Conservation (phyloP, 495 filamentous ascomycete species). For the Baudoinia panamericana region DNA sequence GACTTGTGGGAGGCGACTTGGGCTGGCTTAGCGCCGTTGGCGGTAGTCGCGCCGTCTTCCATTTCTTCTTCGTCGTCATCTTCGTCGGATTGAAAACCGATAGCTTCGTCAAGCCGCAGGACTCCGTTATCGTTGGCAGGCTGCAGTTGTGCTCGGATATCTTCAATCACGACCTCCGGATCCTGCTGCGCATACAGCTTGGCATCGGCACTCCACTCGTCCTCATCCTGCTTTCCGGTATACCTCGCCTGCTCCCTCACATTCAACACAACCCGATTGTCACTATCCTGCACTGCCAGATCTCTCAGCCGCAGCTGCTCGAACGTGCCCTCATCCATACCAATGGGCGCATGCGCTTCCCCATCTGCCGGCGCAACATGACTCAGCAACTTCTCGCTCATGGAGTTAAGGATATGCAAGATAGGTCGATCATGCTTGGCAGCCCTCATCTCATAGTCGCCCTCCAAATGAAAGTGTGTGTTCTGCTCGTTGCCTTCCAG, state of each 20-base stretch:
- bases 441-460: constrained; percentile 73
- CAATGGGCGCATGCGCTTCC: constrained; percentile 48
- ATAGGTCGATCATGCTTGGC: constrained; percentile 55
- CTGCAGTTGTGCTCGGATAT: constrained; percentile 49
- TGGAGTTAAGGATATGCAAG: constrained; percentile 67
- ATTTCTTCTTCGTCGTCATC: constrained; percentile 46
- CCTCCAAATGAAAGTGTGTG: constrained; percentile 63
- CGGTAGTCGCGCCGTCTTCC: background rate
- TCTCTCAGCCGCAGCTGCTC: constrained; percentile 67
- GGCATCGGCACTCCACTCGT: constrained; percentile 41
- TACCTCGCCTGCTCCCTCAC: constrained; percentile 32
- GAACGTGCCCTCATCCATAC: constrained; percentile 63
- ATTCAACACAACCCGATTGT: constrained; percentile 66
- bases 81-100: constrained; percentile 48
- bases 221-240: constrained; percentile 16
- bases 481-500: constrained; percentile 89
- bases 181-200: constrained; percentile 49
- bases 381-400: constrained; percentile 83
- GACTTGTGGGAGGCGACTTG: constrained; percentile 44
- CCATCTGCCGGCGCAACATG: constrained; percentile 66
- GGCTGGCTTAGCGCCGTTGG: background rate
- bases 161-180: constrained; percentile 50
- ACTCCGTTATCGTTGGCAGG: constrained; percentile 24
- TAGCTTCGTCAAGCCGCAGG: constrained; percentile 43
- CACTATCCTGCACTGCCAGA: constrained; percentile 57